Base-by-base conservation (phyloP, 1,284 basidiomycete species). In the Cerioporus squamosus region DNA sequence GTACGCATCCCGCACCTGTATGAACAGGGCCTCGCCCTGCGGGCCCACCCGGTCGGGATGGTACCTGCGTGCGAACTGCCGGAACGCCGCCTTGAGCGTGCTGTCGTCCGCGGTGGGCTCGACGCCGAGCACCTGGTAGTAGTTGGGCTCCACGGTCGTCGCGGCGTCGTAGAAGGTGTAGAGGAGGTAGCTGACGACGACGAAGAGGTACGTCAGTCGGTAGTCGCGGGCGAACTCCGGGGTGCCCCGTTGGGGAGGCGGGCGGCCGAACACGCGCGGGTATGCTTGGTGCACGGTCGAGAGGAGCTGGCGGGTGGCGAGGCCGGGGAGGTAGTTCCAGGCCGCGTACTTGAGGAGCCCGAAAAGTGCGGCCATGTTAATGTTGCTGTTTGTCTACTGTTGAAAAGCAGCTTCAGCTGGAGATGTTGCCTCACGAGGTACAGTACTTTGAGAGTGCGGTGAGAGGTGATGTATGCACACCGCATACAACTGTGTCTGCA, bases 41-140 rank as follows among this genome's bases (percentile, higher is more conserved):
- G 76, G 73, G 0, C 91, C 91, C 12, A 86, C 83, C 58, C 88
- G 81, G 76, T 96, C 94, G 0, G 94, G 94, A 70, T 96, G 94
- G 64, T 88, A 79, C 61, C 74, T 78, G 66, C 84, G 84, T 5
- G 91, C 93, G 63, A 95, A 89, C 8, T 82, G 76, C 51, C 91
- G 79, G 70, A 93, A 95, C 1, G 88, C 91, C 7, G 75, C 67
- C 74, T 88, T 91, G 53, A 96, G 78, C 8, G 80, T 81, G 48
- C 77, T 78, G 47, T 90, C 87, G 66, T 90, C 87, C 0, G 87
- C 87, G 23, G 76, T 74, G 4, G 85, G 81, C 3, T 73, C 63
- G 0, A 93, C 86, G 2, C 82, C 84, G 12, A 95, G 83, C 15
- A 91, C 77, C 59, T 90, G 79, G 71, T 95, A 95, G 74, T 88